Conservation (phyloP, 2,329 filamentous ascomycete species). For the Fusarium falciforme region DNA sequence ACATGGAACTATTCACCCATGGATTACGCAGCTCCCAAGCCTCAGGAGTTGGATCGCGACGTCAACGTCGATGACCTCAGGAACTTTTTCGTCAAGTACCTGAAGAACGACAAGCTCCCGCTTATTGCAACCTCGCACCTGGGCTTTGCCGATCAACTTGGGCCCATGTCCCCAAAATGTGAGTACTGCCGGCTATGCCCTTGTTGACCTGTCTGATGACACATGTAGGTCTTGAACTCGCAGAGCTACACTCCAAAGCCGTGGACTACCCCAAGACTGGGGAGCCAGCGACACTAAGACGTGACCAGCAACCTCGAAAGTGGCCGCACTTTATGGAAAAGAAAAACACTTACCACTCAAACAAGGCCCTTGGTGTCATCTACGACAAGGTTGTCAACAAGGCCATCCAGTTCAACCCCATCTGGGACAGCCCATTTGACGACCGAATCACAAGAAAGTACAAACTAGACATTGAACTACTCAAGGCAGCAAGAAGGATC, state of each 20-base stretch:
- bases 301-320: slow-evolving; percentile 66
- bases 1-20: slow-evolving; percentile 82
- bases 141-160: slow-evolving; percentile 76
- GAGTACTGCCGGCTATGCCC: slow-evolving; percentile 45
- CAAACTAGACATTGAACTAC: slow-evolving; percentile 61
- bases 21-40: slow-evolving; percentile 74
- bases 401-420: slow-evolving; percentile 75
- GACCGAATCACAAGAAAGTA: slow-evolving; percentile 75
- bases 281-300: slow-evolving; percentile 75
- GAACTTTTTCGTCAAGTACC: slow-evolving; percentile 89
- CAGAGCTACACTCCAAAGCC: slow-evolving; percentile 85
- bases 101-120: slow-evolving; percentile 88
- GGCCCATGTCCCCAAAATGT: slow-evolving; percentile 78
- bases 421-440: slow-evolving; percentile 81
- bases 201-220: slow-evolving; percentile 1
- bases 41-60: slow-evolving; percentile 66
- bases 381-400: slow-evolving; percentile 76
- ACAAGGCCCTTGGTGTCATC: slow-evolving; percentile 79
- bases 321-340: slow-evolving; percentile 95
- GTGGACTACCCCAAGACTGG: slow-evolving; percentile 97
- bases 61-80: slow-evolving; percentile 81
- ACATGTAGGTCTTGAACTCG: slow-evolving; percentile 71
- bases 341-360: slow-evolving; percentile 71
- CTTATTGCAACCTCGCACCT: slow-evolving; percentile 86
- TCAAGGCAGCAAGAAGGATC: slow-evolving; percentile 71